Base-by-base conservation (phyloP, 2,329 filamentous ascomycete genomes). In the Fusarium penzigii region DNA sequence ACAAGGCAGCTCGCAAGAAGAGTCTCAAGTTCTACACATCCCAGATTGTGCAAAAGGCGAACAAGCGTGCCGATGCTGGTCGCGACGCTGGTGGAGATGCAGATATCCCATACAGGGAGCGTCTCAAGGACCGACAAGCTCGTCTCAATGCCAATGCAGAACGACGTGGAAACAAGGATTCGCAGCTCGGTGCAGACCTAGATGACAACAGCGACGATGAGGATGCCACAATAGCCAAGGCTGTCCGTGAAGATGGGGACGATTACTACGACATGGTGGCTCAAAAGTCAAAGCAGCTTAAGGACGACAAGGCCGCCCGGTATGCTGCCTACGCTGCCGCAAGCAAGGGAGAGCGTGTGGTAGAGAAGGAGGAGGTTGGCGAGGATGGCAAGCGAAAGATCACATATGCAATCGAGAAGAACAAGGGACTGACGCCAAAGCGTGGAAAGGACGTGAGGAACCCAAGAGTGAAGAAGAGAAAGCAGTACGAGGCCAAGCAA, bases 1-100 rank as follows among this genome's bases (percentile, higher is more conserved):
- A 96, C 65, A 99, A 99, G 74, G 89, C 87, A 0, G 83, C 85
- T 53, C 89, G 89, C 72, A 96, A 94, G 80, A 96, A 95, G 79
- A 91, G 85, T 58, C 82, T 99, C 52, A 89, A 92, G 57, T 99
- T 99, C 79, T 99, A 99, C 81, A 97, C 95, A 3, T 96, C 92
- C 3, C 94, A 99, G 70, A 94, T 99, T 60, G 88, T 90, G 29
- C 93, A 97, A 70, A 97, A 97, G 74, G 86, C 90, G 51, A 96
- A 91, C 75, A 92, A 90, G 70, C 90, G 90, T 49, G 84, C 86
- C 6, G 84, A 80, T 32, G 88, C 87, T 39, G 87, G 88, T 40
- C 83, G 86, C 55, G 86, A 89, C 52, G 84, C 86, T 1, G 90
- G 90, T 60, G 90, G 90, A 62, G 90, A 95, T 68, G 80, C 83